These are phyloP conservation scores for Conticribra weissflogii DNA, from an alignment of 108 stramenopile species.

Conservation along the genomic window DNA sequence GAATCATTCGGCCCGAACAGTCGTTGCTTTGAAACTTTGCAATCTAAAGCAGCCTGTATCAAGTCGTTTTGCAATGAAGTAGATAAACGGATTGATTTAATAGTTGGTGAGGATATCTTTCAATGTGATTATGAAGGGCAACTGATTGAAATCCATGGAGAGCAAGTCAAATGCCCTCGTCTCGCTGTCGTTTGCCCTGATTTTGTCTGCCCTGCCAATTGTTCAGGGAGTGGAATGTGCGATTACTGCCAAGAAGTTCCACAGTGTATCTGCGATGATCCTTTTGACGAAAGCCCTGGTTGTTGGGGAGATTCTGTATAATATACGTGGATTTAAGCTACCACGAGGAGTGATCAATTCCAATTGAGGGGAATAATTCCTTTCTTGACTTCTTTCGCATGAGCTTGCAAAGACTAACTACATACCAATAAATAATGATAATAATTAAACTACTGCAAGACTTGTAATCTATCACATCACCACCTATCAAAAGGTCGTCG, in stretches of 20 bases:
- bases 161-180: constrained; percentile 37
- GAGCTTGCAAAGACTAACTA: too few relatives aligned
- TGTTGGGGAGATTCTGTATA: constrained; percentile 18
- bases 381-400: too few relatives aligned
- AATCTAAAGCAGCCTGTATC: constrained; percentile 21
- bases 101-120: constrained; percentile 31
- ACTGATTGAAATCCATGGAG: constrained; percentile 25
- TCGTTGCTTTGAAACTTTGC: constrained; percentile 32
- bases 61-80: constrained; percentile 35
- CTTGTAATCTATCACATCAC: too few relatives aligned
- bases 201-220: constrained; percentile 45
- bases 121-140: constrained; percentile 26
- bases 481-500: too few relatives aligned
- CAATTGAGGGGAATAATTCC: too few relatives aligned
- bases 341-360: background rate
- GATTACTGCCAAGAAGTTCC: constrained; percentile 44
- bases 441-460: too few relatives aligned
- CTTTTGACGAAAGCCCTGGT: constrained; percentile 29
- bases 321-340: background rate
- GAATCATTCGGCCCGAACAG: constrained; percentile 42
- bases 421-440: too few relatives aligned
- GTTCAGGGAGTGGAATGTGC: constrained; percentile 44
- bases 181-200: constrained; percentile 40
- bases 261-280: constrained; percentile 39
- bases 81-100: constrained; percentile 25